Conservation (phyloP, 257 asterid species). For the Prunella vulgaris region DNA sequence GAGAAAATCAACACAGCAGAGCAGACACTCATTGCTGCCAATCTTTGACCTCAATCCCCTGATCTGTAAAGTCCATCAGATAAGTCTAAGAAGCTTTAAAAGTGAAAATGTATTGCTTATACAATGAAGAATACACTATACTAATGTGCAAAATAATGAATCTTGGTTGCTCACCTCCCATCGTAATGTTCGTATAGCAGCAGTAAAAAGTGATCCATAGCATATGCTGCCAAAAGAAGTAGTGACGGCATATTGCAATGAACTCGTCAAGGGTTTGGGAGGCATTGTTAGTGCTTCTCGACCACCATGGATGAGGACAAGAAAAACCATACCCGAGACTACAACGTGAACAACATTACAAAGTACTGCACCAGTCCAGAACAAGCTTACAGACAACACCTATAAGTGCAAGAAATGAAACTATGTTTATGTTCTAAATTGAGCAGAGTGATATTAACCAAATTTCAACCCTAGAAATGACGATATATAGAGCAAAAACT, state of each 20-base stretch:
- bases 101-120: conserved; percentile 2
- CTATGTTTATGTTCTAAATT: conserved; percentile 14
- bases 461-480: conserved; percentile 17
- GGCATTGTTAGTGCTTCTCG: conserved; percentile 83
- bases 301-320: conserved; percentile 81
- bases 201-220: conserved; percentile 97
- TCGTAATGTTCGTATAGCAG: conserved; percentile 86
- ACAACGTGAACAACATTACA: conserved; percentile 85
- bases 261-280: conserved; percentile 63
- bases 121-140: not conserved
- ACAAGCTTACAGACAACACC: conserved; percentile 84
- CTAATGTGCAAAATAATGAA: conserved; percentile 9
- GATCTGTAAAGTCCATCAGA: conserved; percentile 48
- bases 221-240: conserved; percentile 98
- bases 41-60: conserved; percentile 97
- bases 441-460: conserved; percentile 10
- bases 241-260: conserved; percentile 70
- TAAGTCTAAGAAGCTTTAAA: conserved; percentile 8
- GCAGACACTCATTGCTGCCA: conserved; percentile 91
- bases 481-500: conserved; percentile 61
- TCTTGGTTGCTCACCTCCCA: conserved; percentile 69
- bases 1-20: conserved; percentile 90
- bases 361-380: conserved; percentile 98
- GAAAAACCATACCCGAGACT: conserved; percentile 94
- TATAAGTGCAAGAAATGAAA: conserved; percentile 32